These are phyloP conservation scores for Quercus glauca DNA, from an alignment of 306 rosid genomes.

Conservation along the genomic window DNA sequence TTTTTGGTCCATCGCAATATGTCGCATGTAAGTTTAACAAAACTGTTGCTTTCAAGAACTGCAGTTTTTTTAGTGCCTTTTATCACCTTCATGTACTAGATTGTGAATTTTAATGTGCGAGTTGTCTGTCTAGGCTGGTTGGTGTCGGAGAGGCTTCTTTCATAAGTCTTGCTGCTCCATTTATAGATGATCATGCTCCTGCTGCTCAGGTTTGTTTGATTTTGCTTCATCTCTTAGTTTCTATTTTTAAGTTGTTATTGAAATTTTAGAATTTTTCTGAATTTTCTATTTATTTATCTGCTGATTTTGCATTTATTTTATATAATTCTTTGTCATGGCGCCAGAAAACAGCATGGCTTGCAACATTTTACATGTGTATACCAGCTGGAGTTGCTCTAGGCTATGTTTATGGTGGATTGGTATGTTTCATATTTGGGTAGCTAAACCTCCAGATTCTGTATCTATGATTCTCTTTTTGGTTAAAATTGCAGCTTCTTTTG, in stretches of 20 bases:
- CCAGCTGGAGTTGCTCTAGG: slow-evolving; percentile 94
- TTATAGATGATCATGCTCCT: slow-evolving; percentile 96
- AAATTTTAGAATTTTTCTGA: slow-evolving; percentile 11
- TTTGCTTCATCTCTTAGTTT: not conserved
- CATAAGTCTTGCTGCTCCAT: slow-evolving; percentile 96
- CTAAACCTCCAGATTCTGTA: slow-evolving; percentile 2
- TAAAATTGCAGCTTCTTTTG: not conserved
- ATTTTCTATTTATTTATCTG: slow-evolving; percentile 8
- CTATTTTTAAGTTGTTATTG: not conserved
- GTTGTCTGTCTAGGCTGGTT: slow-evolving; percentile 64
- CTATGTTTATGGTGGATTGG: slow-evolving; percentile 89
- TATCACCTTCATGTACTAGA: slow-evolving; percentile 20
- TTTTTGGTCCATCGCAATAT: slow-evolving; percentile 83
- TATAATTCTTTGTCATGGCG: slow-evolving; percentile 21
- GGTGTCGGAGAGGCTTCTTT: slow-evolving; percentile 99
- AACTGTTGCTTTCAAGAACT: not conserved
- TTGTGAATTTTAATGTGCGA: slow-evolving; percentile 9
- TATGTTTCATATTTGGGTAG: slow-evolving; percentile 40
- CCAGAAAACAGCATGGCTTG: slow-evolving; percentile 98
- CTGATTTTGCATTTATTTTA: slow-evolving; percentile 10
- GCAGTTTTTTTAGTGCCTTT: slow-evolving; percentile 9
- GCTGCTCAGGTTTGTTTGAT: slow-evolving; percentile 55
- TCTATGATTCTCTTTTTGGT: not conserved
- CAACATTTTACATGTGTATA: slow-evolving; percentile 91
- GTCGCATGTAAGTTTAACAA: slow-evolving; percentile 66